Base-by-base conservation (phyloP, 768 basidiomycete species). In the Leccinum subgranulosum region DNA sequence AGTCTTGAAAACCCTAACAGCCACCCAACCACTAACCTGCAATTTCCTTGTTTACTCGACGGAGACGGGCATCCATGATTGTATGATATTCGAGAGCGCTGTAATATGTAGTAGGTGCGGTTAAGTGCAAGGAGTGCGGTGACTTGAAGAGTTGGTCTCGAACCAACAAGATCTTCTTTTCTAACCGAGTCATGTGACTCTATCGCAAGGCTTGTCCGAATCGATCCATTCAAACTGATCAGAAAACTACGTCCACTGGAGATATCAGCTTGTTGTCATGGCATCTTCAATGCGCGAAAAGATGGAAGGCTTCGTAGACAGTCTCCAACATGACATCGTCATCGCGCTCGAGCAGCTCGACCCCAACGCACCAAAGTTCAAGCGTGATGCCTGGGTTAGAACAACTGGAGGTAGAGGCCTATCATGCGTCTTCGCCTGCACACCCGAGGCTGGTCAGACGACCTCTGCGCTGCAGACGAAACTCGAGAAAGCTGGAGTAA, bases 401-500 rank as follows among this genome's bases (percentile, higher is more conserved):
- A 62, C 84, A 50, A 75, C 89, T 59, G 81, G 78, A 7, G 90
- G 91, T 1, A 79, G 79, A 49, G 94, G 94, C 11, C 78, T 84
- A 53, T 94, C 92, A 1, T 94, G 91, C 72, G 90, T 95, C 21
- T 89, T 97, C 69, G 79, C 85, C 15, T 71, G 77, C 29, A 76
- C 79, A 21, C 68, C 73, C 10, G 63, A 68, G 41, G 47, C 58
- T 51, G 62, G 60, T 27, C 59, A 70, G 56, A 56, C 68, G n/a
- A 68, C 78, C 17, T 78, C 78, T 55, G 45, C 66, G 8, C 36
- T 67, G 21, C 64, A 74, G 55, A 78, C 86, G 0, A 76, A 90
- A 27, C 85, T 98, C 64, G 96, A 98, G 73, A 98, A 98, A 73
- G 96, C 90, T 4, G 96, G 97, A 1, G 92, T 98, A 49, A 98